phyloP scores from a whole-genome alignment of 495 filamentous ascomycete genomes.

The Astrothelium macrocarpum region DNA sequence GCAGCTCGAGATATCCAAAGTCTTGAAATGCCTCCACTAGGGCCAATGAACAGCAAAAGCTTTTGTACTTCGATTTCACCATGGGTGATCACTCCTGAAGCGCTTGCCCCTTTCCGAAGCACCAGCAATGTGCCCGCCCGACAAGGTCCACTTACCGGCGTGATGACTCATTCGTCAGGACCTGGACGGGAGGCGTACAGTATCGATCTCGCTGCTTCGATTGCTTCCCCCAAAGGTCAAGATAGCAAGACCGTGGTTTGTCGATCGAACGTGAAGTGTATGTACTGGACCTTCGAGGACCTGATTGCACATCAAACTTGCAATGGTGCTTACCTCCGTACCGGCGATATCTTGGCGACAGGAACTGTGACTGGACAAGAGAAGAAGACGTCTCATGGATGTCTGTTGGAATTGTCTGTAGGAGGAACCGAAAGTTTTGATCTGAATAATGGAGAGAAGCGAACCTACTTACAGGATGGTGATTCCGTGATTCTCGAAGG shows the following conservation, averaged over 20 bases:
- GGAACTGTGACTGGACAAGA: constrained; percentile 22
- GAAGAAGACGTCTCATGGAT: constrained; percentile 18
- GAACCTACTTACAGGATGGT: constrained; percentile 16
- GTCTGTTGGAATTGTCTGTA: constrained; percentile 17
- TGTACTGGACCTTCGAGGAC: constrained; percentile 26
- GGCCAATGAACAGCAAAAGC: constrained; percentile 29
- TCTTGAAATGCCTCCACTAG: constrained; percentile 56
- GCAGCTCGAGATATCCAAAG: constrained; percentile 72
- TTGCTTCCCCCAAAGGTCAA: background rate
- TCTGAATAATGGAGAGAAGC: background rate
- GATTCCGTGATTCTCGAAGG: constrained; percentile 15
- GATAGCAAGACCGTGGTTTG: background rate
- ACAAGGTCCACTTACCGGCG: background rate
- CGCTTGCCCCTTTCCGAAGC: constrained; percentile 18
- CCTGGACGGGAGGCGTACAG: constrained; percentile 7
- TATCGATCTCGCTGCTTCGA: constrained; percentile 18
- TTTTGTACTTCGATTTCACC: constrained; percentile 26
- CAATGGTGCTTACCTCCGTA: constrained; percentile 19
- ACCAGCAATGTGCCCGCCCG: background rate
- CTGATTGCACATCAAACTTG: constrained; percentile 26
- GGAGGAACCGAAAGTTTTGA: constrained; percentile 7
- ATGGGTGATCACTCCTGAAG: constrained; percentile 26
- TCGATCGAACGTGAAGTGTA: constrained; percentile 16
- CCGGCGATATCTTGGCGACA: constrained; percentile 23
- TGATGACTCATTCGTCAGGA: constrained; percentile 9